Conservation (phyloP, 345 rosid species). For the Schrenkiella parvula region DNA sequence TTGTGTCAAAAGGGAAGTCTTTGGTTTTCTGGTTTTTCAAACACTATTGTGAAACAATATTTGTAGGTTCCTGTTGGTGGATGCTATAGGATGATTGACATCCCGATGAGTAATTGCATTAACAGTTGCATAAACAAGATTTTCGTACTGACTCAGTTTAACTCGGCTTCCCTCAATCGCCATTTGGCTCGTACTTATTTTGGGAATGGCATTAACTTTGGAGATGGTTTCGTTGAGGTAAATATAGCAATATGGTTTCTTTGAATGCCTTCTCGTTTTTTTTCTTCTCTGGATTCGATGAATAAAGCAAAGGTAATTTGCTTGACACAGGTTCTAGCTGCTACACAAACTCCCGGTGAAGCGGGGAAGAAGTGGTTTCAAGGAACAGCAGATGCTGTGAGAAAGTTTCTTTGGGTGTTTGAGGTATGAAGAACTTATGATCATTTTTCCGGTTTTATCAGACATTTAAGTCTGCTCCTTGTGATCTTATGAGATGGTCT, state of each 20-base stretch:
- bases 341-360: slow-evolving; percentile 97
- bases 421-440: slow-evolving; percentile 48
- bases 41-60: slow-evolving; percentile 9
- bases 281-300: background rate
- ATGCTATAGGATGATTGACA: slow-evolving; percentile 87
- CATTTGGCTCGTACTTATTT: slow-evolving; percentile 84
- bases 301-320: background rate
- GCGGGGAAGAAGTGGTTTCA: slow-evolving; percentile 88
- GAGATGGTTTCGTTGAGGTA: slow-evolving; percentile 99
- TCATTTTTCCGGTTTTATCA: background rate
- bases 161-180: slow-evolving; percentile 92
- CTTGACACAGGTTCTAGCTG: slow-evolving; percentile 75
- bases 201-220: slow-evolving; percentile 89
- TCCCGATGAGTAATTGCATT: slow-evolving; percentile 98
- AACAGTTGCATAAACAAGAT: slow-evolving; percentile 95
- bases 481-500: background rate
- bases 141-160: slow-evolving; percentile 88
- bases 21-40: background rate
- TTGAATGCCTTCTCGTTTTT: background rate
- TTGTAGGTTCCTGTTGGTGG: slow-evolving; percentile 92
- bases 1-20: background rate
- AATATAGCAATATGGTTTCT: background rate
- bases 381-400: slow-evolving; percentile 99
- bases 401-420: slow-evolving; percentile 92
- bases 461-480: background rate